Conservation (phyloP, 306 rosid species). For the Medicago lupulina region DNA sequence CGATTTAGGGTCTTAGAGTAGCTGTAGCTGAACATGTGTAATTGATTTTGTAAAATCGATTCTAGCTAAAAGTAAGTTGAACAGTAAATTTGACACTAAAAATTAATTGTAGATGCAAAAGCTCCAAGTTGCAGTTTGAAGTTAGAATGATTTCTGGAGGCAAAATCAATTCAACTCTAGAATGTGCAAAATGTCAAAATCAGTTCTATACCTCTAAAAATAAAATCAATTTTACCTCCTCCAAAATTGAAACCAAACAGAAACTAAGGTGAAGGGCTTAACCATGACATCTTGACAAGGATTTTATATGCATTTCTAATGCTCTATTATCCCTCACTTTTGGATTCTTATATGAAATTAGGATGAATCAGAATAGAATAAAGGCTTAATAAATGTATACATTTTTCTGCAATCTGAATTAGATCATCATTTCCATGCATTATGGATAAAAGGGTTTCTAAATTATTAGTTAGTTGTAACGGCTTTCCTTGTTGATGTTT, state of each 20-base stretch:
- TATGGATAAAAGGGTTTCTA: not conserved
- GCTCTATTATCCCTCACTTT: not conserved
- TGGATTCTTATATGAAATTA: not conserved
- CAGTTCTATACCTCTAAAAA: no score
- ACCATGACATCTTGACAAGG: not conserved
- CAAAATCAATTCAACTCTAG: no score
- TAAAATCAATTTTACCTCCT: no score
- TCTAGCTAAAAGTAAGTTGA: not conserved
- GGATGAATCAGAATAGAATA: constrained; percentile 7
- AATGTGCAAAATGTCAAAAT: not conserved
- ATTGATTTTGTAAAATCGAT: no score
- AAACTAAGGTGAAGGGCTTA: not conserved
- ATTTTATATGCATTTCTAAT: constrained; percentile 8
- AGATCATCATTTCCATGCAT: not conserved
- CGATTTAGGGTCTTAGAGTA: no score
- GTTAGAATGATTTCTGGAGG: no score
- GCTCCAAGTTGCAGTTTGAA: not conserved
- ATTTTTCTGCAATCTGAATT: constrained; percentile 31
- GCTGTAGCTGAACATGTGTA: no score
- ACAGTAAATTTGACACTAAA: not conserved
- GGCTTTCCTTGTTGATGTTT: constrained; percentile 34
- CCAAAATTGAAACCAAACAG: no score
- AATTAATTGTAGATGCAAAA: not conserved
- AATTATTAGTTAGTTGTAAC: not conserved
- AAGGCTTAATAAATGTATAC: constrained; percentile 1